Base-by-base conservation (phyloP, 345 rosid species). In the Draba incana region DNA sequence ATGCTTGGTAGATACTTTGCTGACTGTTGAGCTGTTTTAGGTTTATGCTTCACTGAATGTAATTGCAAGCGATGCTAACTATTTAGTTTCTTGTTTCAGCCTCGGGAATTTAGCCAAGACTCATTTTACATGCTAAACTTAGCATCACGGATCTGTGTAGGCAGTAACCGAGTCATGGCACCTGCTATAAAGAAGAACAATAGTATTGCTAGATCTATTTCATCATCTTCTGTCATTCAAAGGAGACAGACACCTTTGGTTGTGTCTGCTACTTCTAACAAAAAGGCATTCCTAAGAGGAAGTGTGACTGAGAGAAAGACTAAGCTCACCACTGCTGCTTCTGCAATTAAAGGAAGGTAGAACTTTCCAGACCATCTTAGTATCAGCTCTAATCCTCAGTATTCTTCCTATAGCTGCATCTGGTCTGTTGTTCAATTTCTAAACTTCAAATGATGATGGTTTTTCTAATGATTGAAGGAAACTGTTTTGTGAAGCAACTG, bases 81-180 rank as follows among this genome's bases (percentile, higher is more conserved):
- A 27, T 58, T 49, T 51, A 23, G 27, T 44, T 55, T 66, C 14
- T 63, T 28, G 39, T 60, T 62, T 78, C 68, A 92, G 93, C 84
- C 79, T 33, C 81, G 82, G 60, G 77, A 73, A 11, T 75, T 77
- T 58, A 86, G 92, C 85, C 96, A 84, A 83, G 93, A 88, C 66
- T 92, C 93, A n/a, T 39, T 81, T 44, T 76, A 75, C 71, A 82
- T 92, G 82, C 59, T 82, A 28, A 88, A 74, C 65, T 80, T 92
- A 64, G 98, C 96, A 41, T 86, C 90, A 68, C 82, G 88, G 47
- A 79, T 75, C 68, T 83, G 77, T 68, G 74, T 70, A 77, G 80
- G 81, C 61, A 31, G 61, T 66, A 72, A 31, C 33, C 77, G 65
- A 58, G 55, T 47, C 62, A 47, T 72, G 49, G 15, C 64, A 2